Base-by-base conservation (phyloP, 805 yeast genomes). In the Zygosaccharomyces pseudorouxii region DNA sequence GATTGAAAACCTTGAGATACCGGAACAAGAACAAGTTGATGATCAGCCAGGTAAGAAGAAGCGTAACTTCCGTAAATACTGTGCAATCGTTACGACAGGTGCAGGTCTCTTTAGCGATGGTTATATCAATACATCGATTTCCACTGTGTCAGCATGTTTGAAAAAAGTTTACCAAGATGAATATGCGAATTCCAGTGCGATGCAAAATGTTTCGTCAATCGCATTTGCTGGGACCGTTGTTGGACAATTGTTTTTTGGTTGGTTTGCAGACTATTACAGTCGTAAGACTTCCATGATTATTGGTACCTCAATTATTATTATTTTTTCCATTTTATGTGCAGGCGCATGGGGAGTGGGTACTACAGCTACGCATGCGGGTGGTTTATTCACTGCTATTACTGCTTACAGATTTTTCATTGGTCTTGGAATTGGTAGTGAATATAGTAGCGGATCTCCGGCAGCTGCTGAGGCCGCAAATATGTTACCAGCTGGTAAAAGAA, bases 41-140 rank as follows among this genome's bases (percentile, higher is more conserved):
- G 45, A 27, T 38, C 27, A 33, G 14, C 18, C 37, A 5, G 9
- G 10, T 33, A 14, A 16, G 22, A 30, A 30, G 18, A 33, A 33
- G 20, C 19, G 19, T 5, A 16, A 33, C 11, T 14, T 33, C 3
- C 37, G 44, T 42, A 72, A 71, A 55, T 74, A 73, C 55, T 78
- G 89, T 84, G 82, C 93, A 5, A 81, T 86, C 43, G 73, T 85
- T 53, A 82, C 88, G 10, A 82, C 96, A 0, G 97, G 97, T 53
- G 93, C 96, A 0, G 97, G 97, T 47, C 74, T 90, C 40, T 89
- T 90, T 69, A 84, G 95, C 31, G 98, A 92, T 69, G 97, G 97
- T 46, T 90, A 89, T 64, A 84, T 88, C 52, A 89, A 89, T 66
- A 88, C 87, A 69, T 82, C 93, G 46, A 85, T 88, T 49, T 78